Conservation (phyloP, 1,284 basidiomycete genomes). For the Sporisorium iseilematis-ciliati region DNA sequence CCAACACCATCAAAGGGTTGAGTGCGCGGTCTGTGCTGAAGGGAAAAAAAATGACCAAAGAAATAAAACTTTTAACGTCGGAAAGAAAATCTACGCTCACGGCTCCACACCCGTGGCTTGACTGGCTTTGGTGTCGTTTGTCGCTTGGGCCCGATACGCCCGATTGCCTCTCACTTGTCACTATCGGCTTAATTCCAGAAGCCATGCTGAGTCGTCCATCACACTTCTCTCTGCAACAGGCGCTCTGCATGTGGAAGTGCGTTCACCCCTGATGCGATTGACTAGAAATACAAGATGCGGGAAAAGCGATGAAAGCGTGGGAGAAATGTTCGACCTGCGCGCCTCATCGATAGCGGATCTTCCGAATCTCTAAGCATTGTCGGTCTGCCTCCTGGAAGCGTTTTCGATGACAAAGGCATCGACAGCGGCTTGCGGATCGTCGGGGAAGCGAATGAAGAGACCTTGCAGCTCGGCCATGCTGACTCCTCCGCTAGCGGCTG, state of each 20-base stretch:
- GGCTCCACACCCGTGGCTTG: not conserved
- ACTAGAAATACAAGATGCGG: constrained; percentile 9
- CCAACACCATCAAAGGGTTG: too few species aligned
- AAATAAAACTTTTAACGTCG: not conserved
- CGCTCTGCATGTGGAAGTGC: too few species aligned
- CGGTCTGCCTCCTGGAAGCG: constrained; percentile 10
- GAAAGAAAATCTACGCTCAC: not conserved
- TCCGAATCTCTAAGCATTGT: constrained; percentile 6
- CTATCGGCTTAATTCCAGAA: too few species aligned
- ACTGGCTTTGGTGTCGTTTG: constrained; percentile 5
- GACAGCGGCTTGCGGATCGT: constrained; percentile 60
- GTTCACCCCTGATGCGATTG: not conserved
- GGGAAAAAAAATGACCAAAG: constrained; percentile 4
- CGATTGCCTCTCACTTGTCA: not conserved
- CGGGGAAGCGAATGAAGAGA: constrained; percentile 67
- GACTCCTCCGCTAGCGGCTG: constrained; percentile 65
- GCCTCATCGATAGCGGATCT: not conserved
- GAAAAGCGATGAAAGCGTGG: not conserved
- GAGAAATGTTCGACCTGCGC: not conserved
- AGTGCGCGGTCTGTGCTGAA: constrained; percentile 24
- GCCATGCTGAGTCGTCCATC: too few species aligned
- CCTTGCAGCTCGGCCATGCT: constrained; percentile 70
- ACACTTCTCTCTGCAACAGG: too few species aligned
- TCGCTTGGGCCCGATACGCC: constrained; percentile 2
- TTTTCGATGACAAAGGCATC: constrained; percentile 49